Evolutionary conservation across 1,284 basidiomycete species (phyloP), one percentile per base, ranked within the genome.

Genomic region (Malassezia sympodialis): DNA sequence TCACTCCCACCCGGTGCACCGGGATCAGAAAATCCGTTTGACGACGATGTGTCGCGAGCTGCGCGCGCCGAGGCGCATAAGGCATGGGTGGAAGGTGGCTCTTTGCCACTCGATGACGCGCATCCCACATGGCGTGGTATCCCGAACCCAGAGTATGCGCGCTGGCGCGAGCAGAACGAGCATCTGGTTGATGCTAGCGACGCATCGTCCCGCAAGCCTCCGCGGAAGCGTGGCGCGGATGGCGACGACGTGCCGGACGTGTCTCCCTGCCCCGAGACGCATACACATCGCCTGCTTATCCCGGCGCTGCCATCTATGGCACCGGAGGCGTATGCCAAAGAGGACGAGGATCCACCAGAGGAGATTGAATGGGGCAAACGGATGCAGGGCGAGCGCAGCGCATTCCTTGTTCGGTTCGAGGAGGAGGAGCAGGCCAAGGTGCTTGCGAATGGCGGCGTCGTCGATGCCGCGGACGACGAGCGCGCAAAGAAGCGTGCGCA

Each of bases 271-370:
- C 66, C 63, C 14, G 53, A 61, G 4, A 54, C 57, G 14, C 61
- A 66, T 40, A 56, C 58, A 7, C 56, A 71, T 27, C 61, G 69
- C 3, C 32, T 66, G 32, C 52, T 67, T 15, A 58, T 66, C 10
- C 71, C 71, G 2, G 52, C 54, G 3, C 42, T 72, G 14, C 19
- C 58, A 7, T 45, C 39, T 0, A 60, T 67, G 37, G 24, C 56
- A 0, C 35, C 23, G 6, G 65, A 65, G 19, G 56, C 62, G 24
- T 61, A 62, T 24, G 59, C 60, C 7, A 37, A 34, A n/a, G 71
- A 73, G 55, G 72, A 73, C 39, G 46, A 60, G 8, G 69, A 73
- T 34, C 61, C 68, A 1, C 61, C 62, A n/a, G 69, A 73, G 23
- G 71, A 73, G 52, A 56, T 67, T 43, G 53, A 49, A 15, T 73